phyloP scores from a whole-genome alignment of 768 basidiomycete species.

The Tulasnella sp. region DNA sequence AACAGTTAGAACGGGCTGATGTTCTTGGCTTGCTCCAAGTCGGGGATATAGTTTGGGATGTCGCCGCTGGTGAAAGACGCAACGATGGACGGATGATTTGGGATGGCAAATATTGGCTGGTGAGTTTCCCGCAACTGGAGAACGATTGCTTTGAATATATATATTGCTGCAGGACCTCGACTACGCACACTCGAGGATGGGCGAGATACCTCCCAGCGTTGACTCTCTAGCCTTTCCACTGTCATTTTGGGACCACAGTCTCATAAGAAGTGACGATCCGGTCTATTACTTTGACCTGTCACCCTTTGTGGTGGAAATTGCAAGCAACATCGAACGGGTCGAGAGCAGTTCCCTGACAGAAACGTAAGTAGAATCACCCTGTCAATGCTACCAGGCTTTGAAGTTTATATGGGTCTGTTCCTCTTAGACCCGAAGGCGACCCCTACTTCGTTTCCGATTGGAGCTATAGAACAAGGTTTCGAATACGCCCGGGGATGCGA shows the following conservation, averaged over 20 bases:
- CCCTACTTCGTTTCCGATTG: constrained; percentile 73
- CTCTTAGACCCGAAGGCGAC: constrained; percentile 72
- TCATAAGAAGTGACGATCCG: too few species aligned
- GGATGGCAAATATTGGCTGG: too few species aligned
- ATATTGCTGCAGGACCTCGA: too few species aligned
- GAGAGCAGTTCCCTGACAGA: constrained; percentile 67
- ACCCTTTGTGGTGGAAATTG: constrained; percentile 70
- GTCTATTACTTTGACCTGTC: constrained; percentile 60
- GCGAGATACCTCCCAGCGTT: too few species aligned
- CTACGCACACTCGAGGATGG: too few species aligned
- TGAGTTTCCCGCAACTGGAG: too few species aligned
- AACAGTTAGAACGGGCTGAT: constrained; percentile 58
- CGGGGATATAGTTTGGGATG: constrained; percentile 80
- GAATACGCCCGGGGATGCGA: constrained; percentile 34
- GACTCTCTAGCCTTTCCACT: too few species aligned
- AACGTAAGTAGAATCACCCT: constrained; percentile 43
- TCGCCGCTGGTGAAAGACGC: constrained; percentile 73
- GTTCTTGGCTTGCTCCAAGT: constrained; percentile 48
- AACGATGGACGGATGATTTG: constrained; percentile 50
- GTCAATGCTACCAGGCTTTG: not conserved
- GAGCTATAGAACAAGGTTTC: constrained; percentile 70
- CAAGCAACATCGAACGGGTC: constrained; percentile 55
- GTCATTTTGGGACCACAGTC: too few species aligned
- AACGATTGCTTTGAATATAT: too few species aligned
- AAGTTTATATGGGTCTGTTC: not conserved